These are phyloP conservation scores for Entomortierella parvispora DNA, from an alignment of 192 early-diverging fungal genomes.

Conservation along the genomic window DNA sequence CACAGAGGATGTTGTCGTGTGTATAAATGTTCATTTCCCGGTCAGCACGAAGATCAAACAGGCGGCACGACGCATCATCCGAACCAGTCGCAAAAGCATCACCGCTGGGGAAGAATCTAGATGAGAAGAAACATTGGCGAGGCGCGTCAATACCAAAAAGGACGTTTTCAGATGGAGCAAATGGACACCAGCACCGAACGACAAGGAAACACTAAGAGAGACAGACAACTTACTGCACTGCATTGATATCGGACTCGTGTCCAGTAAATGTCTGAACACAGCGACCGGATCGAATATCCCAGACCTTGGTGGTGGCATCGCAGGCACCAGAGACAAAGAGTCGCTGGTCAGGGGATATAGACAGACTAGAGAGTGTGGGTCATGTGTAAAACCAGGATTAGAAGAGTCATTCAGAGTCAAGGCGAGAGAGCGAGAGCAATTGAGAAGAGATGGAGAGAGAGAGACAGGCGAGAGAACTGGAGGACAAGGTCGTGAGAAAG, in stretches of 20 bases:
- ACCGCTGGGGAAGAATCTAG: conserved; percentile 97
- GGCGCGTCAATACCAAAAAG: conserved; percentile 2
- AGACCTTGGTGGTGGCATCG: conserved; percentile 97
- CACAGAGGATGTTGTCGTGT: conserved; percentile 98
- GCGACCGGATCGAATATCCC: conserved; percentile 96
- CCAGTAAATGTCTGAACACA: conserved; percentile 99
- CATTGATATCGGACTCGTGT: conserved; percentile 99
- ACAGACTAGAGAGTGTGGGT: conserved; percentile 63
- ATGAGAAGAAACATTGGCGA: neutral
- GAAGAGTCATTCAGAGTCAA: neutral
- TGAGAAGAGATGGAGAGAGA: neutral
- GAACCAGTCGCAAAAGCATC: conserved; percentile 98
- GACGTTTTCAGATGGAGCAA: neutral
- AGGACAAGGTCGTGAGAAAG: too few relatives aligned
- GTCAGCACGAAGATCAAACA: conserved; percentile 98
- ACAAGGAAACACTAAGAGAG: too few relatives aligned
- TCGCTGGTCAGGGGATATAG: conserved; percentile 91
- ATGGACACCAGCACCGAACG: too few relatives aligned
- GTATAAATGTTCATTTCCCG: conserved; percentile 98
- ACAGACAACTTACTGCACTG: conserved; percentile 93
- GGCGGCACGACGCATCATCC: conserved; percentile 99
- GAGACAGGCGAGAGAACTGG: neutral
- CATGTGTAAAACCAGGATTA: neutral
- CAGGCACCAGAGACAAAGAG: conserved; percentile 99
- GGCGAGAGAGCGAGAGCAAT: neutral